Evolutionary conservation across 148 eudicot species (phyloP).

Genomic region (Fagopyrum homotropicum): DNA sequence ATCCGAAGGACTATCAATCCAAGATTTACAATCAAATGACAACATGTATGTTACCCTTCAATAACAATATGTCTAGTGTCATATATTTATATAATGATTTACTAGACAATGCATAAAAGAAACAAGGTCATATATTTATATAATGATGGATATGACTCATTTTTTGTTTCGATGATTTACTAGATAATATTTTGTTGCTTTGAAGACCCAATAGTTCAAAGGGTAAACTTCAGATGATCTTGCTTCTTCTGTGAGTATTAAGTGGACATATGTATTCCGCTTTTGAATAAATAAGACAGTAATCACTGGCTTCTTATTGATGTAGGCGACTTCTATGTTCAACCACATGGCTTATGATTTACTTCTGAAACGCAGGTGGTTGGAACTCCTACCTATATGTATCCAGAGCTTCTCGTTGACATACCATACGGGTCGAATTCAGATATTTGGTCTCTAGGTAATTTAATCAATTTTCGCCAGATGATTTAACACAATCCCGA

Average conservation of each 20-base stretch:
- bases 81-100: too few species aligned
- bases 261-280: background rate
- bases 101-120: too few species aligned
- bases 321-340: too few species aligned
- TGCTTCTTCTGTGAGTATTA: constrained; percentile 80
- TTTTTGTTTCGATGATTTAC: too few species aligned
- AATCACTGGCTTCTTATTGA: too few species aligned
- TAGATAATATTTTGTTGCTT: too few species aligned
- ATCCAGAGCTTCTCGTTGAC: constrained; percentile 98
- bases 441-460: constrained; percentile 98
- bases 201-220: too few species aligned
- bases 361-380: constrained; percentile 52
- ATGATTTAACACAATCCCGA: background rate
- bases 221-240: constrained; percentile 62
- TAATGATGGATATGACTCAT: too few species aligned
- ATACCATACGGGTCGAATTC: constrained; percentile 98
- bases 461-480: constrained; percentile 13
- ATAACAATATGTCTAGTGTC: background rate
- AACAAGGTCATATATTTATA: too few species aligned
- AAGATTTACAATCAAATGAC: constrained; percentile 74
- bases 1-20: constrained; percentile 67
- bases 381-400: constrained; percentile 98
- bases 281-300: background rate
- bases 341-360: constrained; percentile 6
- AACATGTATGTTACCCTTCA: constrained; percentile 49